Base-by-base conservation (phyloP, 1,284 basidiomycete genomes). In the Cutaneotrichosporon sp. region DNA sequence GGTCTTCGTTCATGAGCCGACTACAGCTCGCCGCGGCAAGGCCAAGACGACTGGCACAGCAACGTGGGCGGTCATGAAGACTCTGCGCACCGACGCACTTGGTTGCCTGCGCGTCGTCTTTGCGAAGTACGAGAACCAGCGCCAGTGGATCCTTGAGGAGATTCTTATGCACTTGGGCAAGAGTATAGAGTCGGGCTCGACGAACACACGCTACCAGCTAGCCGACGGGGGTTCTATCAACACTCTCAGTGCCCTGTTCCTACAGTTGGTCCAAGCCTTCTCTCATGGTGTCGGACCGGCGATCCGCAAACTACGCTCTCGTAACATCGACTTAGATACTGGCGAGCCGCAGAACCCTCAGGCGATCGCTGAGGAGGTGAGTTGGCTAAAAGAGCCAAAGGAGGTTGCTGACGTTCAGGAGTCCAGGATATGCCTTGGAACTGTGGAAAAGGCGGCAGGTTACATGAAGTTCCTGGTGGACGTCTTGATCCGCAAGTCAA, bases 61-160 rank as follows among this genome's bases (percentile, higher is more conserved):
- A 3, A 65, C 75, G 7, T 70, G 69, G 58, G 68, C 78, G 0
- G 79, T 83, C 8, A 90, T 96, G 88, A 86, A 90, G 69, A 89
- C 88, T 4, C 76, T 98, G 65, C 84, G 92, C 57, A 81, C 92
- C 58, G 90, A 95, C 70, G 90, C 91, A 0, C 81, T 97, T 49
- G 86, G 87, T 1, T 84, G 96, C 64, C 87, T 97, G 67, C 85
- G 92, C 65, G 90, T 87, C 70, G 91, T 94, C 34, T 98, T 97
- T 74, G 91, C 92, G 8, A 89, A 88, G 67, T 88, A 97, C 70
- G 88, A 91, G 65, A 88, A 89, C 46, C 96, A 99, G 78, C 84
- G 96, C 1, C 87, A 88, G 1, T 97, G 94, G 93, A 96, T 98
- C 68, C 89, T 99, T 22, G 94, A 97, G 76, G 96, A 98, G 78